Percentiles rank a stretch among this genome's conserved stretches.
Conservation (phyloP, 345 rosid species). For the Eucalyptus polybractea region DNA sequence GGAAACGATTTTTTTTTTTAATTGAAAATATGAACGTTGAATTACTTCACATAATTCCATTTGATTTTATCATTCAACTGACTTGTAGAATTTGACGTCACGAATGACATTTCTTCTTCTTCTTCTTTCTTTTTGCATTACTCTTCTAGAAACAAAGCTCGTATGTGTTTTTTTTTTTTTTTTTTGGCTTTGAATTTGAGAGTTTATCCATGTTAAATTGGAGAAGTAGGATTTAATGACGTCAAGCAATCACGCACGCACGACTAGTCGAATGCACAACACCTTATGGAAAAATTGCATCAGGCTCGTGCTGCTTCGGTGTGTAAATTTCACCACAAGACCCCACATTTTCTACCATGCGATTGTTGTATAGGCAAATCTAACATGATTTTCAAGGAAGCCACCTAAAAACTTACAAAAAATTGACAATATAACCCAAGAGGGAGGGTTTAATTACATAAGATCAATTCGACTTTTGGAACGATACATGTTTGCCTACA, state of each 20-base stretch:
- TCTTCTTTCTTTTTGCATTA: not conserved
- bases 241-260: not conserved
- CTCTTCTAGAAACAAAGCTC: not conserved
- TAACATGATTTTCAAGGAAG: not conserved
- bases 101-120: not conserved
- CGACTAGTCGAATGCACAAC: not conserved
- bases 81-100: not conserved
- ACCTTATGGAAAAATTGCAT: not conserved
- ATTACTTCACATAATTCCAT: not conserved
- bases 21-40: not conserved
- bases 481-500: too few relatives aligned
- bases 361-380: not conserved
- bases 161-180: not conserved
- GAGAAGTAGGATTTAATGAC: not conserved
- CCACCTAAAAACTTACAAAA: not conserved
- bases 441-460: not conserved
- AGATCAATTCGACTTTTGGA: too few relatives aligned
- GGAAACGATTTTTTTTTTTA: not conserved
- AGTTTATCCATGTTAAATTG: not conserved
- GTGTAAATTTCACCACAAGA: not conserved
- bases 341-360: not conserved
- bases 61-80: not conserved
- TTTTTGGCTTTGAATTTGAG: not conserved
- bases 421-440: not conserved
- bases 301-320: not conserved